Evolutionary conservation across 2,329 filamentous ascomycete genomes (phyloP), one percentile per base, ranked within the genome.

Genomic region (Phaeoacremonium minimum): DNA sequence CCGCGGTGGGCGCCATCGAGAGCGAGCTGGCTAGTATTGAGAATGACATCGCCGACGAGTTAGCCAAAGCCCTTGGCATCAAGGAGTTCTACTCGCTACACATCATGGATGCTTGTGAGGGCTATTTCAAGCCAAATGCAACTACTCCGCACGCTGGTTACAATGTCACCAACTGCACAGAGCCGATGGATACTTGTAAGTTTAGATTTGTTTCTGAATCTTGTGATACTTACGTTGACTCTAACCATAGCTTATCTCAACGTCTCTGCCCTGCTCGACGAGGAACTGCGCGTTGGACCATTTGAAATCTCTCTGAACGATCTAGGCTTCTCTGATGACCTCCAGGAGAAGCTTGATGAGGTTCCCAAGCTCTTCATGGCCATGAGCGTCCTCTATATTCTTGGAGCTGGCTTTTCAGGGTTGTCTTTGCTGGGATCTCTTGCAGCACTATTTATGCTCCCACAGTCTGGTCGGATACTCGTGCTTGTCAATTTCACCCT

Each of bases 401-500:
- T 52, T 20, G 43, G 42, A 6, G 37, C 42, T 6, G 33, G 35
- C 4, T 44, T 46, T 6, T 43, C 42, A 12, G 34, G 41, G 6
- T 28, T 51, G 8, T 31, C 43, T 3, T 6, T 50, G n/a, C 26
- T 49, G 11, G 18, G 37, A 8, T 48, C 45, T 4, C 17, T 44
- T 7, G 37, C 37, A 12, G 40, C 42, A 6, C 13, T 45, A 15
- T 20, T 40, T 15, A 36, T 38, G 22, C 38, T 41, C 34, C 49
- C 40, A 28, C 40, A 26, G 12, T 17, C 26, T 18, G 41, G 37
- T 12, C n/a, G 19, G 36, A 37, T n/a, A 40, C 42, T 52, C 13
- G 38, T 53, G 37, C 44, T 64, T 18, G 42, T 47, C 36, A 75
- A 74, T 52, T 41, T 65, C 4, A 46, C 51, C 15, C 34, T 69